phyloP scores from a whole-genome alignment of 1,284 basidiomycete species.

The Melampsora larici-populina region DNA sequence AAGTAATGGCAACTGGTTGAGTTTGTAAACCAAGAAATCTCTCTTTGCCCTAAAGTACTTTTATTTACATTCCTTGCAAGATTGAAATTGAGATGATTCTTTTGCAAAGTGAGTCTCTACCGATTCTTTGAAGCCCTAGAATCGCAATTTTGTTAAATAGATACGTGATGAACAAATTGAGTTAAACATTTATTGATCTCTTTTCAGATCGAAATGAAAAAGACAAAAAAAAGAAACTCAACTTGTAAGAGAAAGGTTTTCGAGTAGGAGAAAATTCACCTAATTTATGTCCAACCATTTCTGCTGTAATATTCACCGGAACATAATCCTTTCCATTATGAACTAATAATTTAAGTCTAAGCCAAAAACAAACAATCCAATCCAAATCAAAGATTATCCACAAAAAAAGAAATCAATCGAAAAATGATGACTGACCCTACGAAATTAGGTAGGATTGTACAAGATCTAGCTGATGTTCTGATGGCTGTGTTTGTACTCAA shows the following conservation, averaged over 20 bases:
- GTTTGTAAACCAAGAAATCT: too few relatives aligned
- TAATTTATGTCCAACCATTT: conserved; percentile 98
- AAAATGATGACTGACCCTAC: conserved; percentile 65
- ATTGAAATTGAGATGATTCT: too few relatives aligned
- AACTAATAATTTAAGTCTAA: conserved; percentile 77
- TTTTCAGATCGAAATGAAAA: neutral
- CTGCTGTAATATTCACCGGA: conserved; percentile 82
- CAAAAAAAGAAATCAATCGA: too few relatives aligned
- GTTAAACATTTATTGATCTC: neutral
- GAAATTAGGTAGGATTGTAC: conserved; percentile 91
- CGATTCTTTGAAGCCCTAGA: conserved; percentile 5
- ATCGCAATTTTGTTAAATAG: neutral
- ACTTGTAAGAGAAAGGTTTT: conserved; percentile 58
- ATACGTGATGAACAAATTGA: neutral
- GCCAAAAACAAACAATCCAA: neutral
- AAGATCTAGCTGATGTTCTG: conserved; percentile 80
- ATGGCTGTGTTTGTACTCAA: conserved; percentile 79
- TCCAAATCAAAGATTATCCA: conserved; percentile 47
- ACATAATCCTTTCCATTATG: conserved; percentile 91
- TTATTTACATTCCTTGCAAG: too few relatives aligned
- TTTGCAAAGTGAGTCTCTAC: neutral
- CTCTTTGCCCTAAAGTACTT: too few relatives aligned
- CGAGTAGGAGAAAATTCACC: conserved; percentile 90
- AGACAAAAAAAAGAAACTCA: neutral
- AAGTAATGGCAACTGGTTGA: too few relatives aligned